Percentiles rank a stretch among this genome's conserved stretches.
Evolutionary conservation across 2,329 filamentous ascomycete species (phyloP).

Genomic region (Talaromyces sp.): DNA sequence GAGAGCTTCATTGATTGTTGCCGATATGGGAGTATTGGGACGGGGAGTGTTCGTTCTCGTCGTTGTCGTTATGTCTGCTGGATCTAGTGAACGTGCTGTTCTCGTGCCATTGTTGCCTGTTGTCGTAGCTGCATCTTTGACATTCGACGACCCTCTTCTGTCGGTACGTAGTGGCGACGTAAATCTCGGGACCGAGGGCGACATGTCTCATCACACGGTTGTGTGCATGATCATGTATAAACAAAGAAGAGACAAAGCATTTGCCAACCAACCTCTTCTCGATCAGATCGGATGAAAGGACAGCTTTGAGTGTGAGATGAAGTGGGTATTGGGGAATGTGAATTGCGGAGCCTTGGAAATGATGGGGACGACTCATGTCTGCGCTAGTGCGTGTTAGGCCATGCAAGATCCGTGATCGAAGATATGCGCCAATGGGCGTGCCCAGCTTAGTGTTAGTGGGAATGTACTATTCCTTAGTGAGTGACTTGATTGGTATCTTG

Average conservation of each 20-base stretch:
- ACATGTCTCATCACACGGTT: constrained; percentile 1
- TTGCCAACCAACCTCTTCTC: not conserved
- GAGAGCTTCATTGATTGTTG: constrained; percentile 42
- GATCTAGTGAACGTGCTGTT: not conserved
- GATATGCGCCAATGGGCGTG: not conserved
- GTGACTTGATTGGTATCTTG: not conserved
- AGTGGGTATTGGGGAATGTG: constrained; percentile 2
- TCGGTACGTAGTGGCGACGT: constrained; percentile 26
- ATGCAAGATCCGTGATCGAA: not conserved
- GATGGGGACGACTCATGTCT: not conserved
- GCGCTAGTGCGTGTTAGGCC: not conserved
- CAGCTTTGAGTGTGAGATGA: not conserved
- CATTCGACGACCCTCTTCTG: not conserved
- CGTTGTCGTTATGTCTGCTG: not conserved
- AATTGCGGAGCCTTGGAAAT: constrained; percentile 4
- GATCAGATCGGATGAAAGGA: not conserved
- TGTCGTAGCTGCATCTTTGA: not conserved
- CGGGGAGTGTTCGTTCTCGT: not conserved
- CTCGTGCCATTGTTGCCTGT: not conserved
- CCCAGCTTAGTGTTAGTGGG: too few species aligned
- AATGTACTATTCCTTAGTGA: not conserved
- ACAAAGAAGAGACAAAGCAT: not conserved
- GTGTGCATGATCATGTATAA: not conserved
- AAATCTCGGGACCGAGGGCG: constrained; percentile 33
- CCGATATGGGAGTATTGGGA: constrained; percentile 9